Conservation (phyloP, 371 early-diverging fungal genomes). For the Fennellomyces sp. region DNA sequence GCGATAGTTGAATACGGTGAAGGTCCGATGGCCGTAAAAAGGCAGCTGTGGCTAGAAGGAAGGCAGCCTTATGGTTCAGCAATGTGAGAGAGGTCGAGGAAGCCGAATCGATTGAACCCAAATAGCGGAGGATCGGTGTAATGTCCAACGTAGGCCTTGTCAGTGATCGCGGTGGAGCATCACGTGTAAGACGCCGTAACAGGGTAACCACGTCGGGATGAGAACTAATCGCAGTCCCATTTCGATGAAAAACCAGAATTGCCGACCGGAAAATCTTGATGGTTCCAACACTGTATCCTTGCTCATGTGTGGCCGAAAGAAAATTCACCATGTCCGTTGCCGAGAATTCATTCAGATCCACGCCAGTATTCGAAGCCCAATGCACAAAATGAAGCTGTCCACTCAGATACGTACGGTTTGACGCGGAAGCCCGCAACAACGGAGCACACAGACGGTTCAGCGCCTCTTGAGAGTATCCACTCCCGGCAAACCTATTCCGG, state of each 20-base stretch:
- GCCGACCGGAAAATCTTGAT: conserved; percentile 1
- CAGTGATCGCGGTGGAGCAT: neutral
- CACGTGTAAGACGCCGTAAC: neutral
- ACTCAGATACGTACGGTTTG: neutral
- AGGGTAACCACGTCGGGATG: neutral
- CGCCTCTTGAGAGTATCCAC: neutral
- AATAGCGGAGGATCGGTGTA: conserved; percentile 1
- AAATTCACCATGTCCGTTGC: conserved; percentile 5
- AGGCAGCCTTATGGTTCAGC: conserved; percentile 5
- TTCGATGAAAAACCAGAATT: neutral
- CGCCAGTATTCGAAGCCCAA: neutral
- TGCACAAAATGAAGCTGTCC: neutral
- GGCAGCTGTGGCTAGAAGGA: conserved; percentile 3
- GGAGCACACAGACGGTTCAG: neutral
- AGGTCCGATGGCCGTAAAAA: conserved; percentile 8
- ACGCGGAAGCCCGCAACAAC: neutral
- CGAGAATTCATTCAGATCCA: neutral
- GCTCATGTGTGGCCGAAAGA: neutral
- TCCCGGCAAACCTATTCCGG: neutral
- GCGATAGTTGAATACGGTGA: neutral
- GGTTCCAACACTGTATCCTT: neutral
- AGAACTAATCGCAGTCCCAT: neutral
- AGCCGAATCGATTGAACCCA: neutral
- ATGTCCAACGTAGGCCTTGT: neutral
- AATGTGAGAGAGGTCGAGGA: neutral